Conservation (phyloP, 2,329 filamentous ascomycete genomes). For the Xylaria digitata region DNA sequence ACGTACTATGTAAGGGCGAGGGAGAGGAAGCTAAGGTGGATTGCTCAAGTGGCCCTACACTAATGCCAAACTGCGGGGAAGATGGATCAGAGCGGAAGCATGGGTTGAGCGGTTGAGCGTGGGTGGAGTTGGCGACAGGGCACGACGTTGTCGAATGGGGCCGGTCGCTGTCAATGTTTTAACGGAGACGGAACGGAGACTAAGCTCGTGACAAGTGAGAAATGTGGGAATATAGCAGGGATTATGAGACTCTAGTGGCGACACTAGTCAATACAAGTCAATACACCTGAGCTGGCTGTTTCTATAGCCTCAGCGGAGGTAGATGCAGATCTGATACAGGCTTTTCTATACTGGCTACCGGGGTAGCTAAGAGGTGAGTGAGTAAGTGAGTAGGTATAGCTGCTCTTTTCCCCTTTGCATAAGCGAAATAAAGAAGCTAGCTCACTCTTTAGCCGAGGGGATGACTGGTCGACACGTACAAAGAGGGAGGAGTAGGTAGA, state of each 20-base stretch:
- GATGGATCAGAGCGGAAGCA: constrained; percentile 36
- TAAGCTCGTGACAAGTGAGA: constrained; percentile 34
- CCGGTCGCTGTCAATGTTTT: constrained; percentile 2
- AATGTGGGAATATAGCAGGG: constrained; percentile 27
- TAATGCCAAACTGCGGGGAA: constrained; percentile 37
- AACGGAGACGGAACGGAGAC: constrained; percentile 15
- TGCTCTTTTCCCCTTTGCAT: too few relatives aligned
- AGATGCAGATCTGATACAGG: too few relatives aligned
- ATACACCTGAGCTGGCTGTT: constrained; percentile 13
- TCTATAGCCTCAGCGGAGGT: neutral
- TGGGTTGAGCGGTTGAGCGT: constrained; percentile 21
- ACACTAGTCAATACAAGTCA: constrained; percentile 13
- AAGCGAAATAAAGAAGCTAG: too few relatives aligned
- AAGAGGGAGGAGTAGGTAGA: neutral
- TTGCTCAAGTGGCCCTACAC: constrained; percentile 28
- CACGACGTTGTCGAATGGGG: constrained; percentile 12
- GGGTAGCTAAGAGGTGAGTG: too few relatives aligned
- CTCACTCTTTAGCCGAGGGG: too few relatives aligned
- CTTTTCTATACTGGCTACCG: too few relatives aligned
- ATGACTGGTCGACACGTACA: neutral
- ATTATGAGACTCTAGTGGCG: constrained; percentile 32
- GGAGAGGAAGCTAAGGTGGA: constrained; percentile 29
- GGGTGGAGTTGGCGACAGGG: constrained; percentile 27
- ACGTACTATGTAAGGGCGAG: constrained; percentile 2
- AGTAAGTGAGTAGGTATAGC: neutral